Conservation (phyloP, 2,329 filamentous ascomycete genomes). For the Pseudogymnoascus sp. region DNA sequence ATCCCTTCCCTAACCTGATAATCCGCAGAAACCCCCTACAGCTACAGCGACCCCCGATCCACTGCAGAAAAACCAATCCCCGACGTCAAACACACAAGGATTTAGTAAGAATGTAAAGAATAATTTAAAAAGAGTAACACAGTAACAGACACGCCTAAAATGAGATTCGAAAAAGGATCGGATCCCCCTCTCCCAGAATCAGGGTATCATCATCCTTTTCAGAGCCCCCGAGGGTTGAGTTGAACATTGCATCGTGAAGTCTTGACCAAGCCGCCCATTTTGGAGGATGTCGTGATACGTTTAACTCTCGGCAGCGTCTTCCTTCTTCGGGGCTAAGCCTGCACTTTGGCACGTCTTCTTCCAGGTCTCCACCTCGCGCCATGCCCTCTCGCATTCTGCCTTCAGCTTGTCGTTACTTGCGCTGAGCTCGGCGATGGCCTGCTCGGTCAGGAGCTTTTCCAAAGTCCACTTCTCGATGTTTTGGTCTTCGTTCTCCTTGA, state of each 20-base stretch:
- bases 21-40: conserved; percentile 1
- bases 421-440: conserved; percentile 81
- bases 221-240: conserved; percentile 6
- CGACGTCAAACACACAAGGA: conserved; percentile 5
- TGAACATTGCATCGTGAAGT: conserved; percentile 7
- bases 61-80: conserved; percentile 2
- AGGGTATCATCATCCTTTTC: conserved; percentile 8
- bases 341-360: conserved; percentile 61
- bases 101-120: conserved; percentile 7
- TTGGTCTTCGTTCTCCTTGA: conserved; percentile 88
- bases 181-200: neutral
- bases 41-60: conserved; percentile 4
- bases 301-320: conserved; percentile 27
- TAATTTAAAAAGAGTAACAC: conserved; percentile 7
- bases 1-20: conserved; percentile 1
- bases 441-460: conserved; percentile 83
- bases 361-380: conserved; percentile 72
- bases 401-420: conserved; percentile 83
- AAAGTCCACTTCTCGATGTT: conserved; percentile 93
- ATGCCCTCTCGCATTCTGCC: conserved; percentile 68
- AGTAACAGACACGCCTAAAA: conserved; percentile 6
- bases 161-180: neutral
- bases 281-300: conserved; percentile 21
- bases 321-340: conserved; percentile 44
- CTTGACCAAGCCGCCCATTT: conserved; percentile 18